These are phyloP conservation scores for Wickerhamomyces sydowiorum DNA, from an alignment of 805 yeast species.

Conservation along the genomic window DNA sequence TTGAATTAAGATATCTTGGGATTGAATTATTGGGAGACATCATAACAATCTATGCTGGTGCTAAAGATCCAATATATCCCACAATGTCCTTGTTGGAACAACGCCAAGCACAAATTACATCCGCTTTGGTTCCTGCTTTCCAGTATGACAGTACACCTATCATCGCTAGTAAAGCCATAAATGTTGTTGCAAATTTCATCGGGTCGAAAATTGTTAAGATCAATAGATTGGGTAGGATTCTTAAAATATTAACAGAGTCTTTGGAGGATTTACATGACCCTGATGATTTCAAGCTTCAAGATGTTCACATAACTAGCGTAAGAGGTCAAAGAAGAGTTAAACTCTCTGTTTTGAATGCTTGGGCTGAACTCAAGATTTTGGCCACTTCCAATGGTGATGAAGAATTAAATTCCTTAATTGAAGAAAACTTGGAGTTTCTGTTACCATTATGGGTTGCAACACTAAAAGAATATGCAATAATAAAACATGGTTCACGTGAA, in stretches of 20 bases:
- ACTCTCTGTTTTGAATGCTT: slow-evolving; percentile 57
- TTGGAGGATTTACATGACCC: slow-evolving; percentile 46
- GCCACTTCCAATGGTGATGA: slow-evolving; percentile 24
- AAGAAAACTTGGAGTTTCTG: slow-evolving; percentile 52
- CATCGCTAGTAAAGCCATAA: slow-evolving; percentile 71
- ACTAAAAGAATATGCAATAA: slow-evolving; percentile 66
- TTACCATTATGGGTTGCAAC: slow-evolving; percentile 77
- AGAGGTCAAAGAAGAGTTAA: slow-evolving; percentile 43
- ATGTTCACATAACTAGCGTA: slow-evolving; percentile 40
- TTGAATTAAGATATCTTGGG: slow-evolving; percentile 56
- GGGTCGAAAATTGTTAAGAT: slow-evolving; percentile 51
- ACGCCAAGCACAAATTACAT: slow-evolving; percentile 89
- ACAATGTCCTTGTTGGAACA: slow-evolving; percentile 73
- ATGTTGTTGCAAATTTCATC: slow-evolving; percentile 71
- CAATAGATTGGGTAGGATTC: slow-evolving; percentile 45
- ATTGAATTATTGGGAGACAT: slow-evolving; percentile 59
- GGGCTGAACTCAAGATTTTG: slow-evolving; percentile 56
- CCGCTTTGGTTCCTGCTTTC: slow-evolving; percentile 87
- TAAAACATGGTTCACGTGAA: slow-evolving; percentile 33
- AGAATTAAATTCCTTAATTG: slow-evolving; percentile 44
- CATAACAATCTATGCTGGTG: slow-evolving; percentile 51
- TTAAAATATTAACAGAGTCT: slow-evolving; percentile 59
- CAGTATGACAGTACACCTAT: slow-evolving; percentile 63
- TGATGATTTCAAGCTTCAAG: slow-evolving; percentile 45
- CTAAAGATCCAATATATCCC: slow-evolving; percentile 68